These are phyloP conservation scores for Wickerhamomyces subpelliculosus DNA, from an alignment of 805 yeast genomes.

Conservation along the genomic window DNA sequence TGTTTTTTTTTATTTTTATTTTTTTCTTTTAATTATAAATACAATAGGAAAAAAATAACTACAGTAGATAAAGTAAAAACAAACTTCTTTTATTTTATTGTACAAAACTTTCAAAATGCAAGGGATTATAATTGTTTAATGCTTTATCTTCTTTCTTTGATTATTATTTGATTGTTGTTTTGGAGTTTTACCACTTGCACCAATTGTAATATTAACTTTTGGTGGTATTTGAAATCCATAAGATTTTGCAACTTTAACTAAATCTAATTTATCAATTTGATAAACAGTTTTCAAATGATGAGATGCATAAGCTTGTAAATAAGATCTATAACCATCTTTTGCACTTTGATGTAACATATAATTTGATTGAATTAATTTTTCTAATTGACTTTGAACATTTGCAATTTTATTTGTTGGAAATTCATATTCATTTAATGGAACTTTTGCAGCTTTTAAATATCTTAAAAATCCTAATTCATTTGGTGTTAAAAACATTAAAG, in stretches of 20 bases:
- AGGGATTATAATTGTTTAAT: not conserved
- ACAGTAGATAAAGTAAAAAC: not conserved
- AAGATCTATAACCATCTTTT: slow-evolving; percentile 94
- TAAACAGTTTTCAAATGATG: slow-evolving; percentile 95
- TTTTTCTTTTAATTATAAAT: not conserved
- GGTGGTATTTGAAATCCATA: slow-evolving; percentile 96
- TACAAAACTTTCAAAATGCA: not conserved
- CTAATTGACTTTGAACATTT: slow-evolving; percentile 90
- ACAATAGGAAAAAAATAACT: not conserved
- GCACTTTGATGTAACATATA: slow-evolving; percentile 94
- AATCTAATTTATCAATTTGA: slow-evolving; percentile 89
- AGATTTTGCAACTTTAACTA: slow-evolving; percentile 90
- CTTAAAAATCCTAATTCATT: slow-evolving; percentile 90
- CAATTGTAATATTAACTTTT: slow-evolving; percentile 91
- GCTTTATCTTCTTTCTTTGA: slow-evolving; percentile 12
- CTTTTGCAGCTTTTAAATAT: slow-evolving; percentile 93
- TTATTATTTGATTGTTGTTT: slow-evolving; percentile 10
- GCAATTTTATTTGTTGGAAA: slow-evolving; percentile 93
- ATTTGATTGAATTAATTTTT: slow-evolving; percentile 83
- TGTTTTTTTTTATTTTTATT: not conserved
- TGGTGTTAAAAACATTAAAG: slow-evolving; percentile 92
- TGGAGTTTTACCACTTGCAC: slow-evolving; percentile 75
- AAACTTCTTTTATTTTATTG: not conserved
- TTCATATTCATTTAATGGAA: slow-evolving; percentile 95
- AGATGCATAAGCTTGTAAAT: slow-evolving; percentile 94